Conservation (phyloP, 2,329 filamentous ascomycete species). For the Neurospora sp. region DNA sequence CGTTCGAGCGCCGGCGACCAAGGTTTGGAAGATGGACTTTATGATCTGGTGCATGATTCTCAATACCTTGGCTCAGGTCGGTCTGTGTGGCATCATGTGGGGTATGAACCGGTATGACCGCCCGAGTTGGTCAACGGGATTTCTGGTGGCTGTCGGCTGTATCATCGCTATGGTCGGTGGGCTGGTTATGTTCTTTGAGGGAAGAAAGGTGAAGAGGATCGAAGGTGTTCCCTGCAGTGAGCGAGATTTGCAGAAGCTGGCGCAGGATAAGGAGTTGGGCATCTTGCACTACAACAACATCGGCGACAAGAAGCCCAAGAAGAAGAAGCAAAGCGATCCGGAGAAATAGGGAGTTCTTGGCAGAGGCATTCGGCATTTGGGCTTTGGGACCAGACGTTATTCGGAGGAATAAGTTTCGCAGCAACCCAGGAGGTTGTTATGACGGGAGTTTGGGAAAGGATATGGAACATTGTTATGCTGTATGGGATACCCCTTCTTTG, state of each 20-base stretch:
- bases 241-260: slow-evolving; percentile 40
- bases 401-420: not conserved
- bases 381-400: not conserved
- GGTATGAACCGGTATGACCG: slow-evolving; percentile 60
- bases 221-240: slow-evolving; percentile 59
- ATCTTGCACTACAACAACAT: slow-evolving; percentile 50
- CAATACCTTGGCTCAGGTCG: slow-evolving; percentile 70
- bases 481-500: not conserved
- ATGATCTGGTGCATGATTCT: slow-evolving; percentile 68
- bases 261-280: slow-evolving; percentile 42
- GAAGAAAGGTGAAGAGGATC: slow-evolving; percentile 58
- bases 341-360: slow-evolving; percentile 12
- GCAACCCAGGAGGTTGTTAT: not conserved
- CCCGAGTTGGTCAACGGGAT: slow-evolving; percentile 70
- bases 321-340: slow-evolving; percentile 21
- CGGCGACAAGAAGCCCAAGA: slow-evolving; percentile 38
- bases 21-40: slow-evolving; percentile 66
- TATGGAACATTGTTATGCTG: not conserved
- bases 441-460: not conserved
- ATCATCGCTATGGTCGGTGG: slow-evolving; percentile 59
- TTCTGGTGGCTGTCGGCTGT: slow-evolving; percentile 68
- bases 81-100: slow-evolving; percentile 77
- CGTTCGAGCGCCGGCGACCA: slow-evolving; percentile 55
- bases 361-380: not conserved
- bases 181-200: slow-evolving; percentile 60